These are phyloP conservation scores for Pueraria montana DNA, from an alignment of 306 rosid genomes.

Conservation along the genomic window DNA sequence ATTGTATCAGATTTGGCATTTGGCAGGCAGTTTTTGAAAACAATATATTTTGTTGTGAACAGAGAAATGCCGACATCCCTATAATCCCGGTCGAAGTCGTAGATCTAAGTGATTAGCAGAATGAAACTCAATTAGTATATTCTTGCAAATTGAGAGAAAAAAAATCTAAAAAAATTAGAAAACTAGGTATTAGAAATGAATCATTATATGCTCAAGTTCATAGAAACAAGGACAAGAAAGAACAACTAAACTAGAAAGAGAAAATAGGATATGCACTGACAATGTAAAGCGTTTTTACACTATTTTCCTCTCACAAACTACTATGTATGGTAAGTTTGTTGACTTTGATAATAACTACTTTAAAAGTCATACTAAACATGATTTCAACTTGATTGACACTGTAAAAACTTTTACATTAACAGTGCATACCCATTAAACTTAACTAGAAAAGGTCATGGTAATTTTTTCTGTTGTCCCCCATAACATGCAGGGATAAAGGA, in stretches of 20 bases:
- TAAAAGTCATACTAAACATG: too few relatives aligned
- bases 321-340: too few relatives aligned
- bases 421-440: too few relatives aligned
- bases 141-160: conserved; percentile 19
- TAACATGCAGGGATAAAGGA: conserved; percentile 7
- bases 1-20: conserved; percentile 91
- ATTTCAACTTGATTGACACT: too few relatives aligned
- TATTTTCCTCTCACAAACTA: too few relatives aligned
- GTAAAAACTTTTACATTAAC: too few relatives aligned
- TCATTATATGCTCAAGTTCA: conserved; percentile 5
- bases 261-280: too few relatives aligned
- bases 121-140: conserved; percentile 54
- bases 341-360: too few relatives aligned
- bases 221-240: conserved; percentile 41
- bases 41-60: conserved; percentile 85
- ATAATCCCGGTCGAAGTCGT: conserved; percentile 95
- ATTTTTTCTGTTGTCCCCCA: conserved; percentile 14
- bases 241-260: conserved; percentile 24
- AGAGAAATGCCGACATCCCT: conserved; percentile 92
- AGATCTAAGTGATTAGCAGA: conserved; percentile 65
- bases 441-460: not conserved
- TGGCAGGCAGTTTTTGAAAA: conserved; percentile 85
- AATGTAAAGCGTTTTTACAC: too few relatives aligned
- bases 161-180: conserved; percentile 1
- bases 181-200: conserved; percentile 25